phyloP scores from a whole-genome alignment of 192 early-diverging fungal genomes.

The Rhizoclosmatium sp. region DNA sequence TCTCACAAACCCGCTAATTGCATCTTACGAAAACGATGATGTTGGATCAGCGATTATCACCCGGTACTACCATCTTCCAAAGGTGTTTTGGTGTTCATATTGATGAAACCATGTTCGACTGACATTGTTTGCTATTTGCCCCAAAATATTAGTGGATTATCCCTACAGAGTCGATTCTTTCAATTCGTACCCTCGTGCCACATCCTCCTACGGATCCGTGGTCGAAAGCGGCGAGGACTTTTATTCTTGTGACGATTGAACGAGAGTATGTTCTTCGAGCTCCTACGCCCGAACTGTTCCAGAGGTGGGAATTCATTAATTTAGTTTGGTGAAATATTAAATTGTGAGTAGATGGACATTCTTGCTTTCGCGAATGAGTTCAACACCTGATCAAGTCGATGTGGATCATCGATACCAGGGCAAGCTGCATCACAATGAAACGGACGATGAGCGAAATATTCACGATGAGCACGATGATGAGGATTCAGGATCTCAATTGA shows the following conservation, averaged over 20 bases:
- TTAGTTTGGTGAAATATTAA: not conserved
- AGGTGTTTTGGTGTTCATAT: slow-evolving; percentile 34
- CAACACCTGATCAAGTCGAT: not conserved
- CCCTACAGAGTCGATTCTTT: slow-evolving; percentile 39
- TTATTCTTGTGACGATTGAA: slow-evolving; percentile 43
- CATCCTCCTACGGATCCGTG: slow-evolving; percentile 36
- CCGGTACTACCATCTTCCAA: slow-evolving; percentile 47
- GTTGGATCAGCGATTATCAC: slow-evolving; percentile 9
- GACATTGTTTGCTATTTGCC: not conserved
- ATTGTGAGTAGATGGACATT: slow-evolving; percentile 44
- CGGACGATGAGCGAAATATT: not conserved
- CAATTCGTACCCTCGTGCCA: slow-evolving; percentile 34
- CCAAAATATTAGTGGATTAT: slow-evolving; percentile 47
- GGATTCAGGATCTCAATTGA: not conserved
- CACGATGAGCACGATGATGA: slow-evolving; percentile 1
- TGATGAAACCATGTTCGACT: not conserved
- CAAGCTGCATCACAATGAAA: not conserved
- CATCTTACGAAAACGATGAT: slow-evolving; percentile 25
- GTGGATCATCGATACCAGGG: not conserved
- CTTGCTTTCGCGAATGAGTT: slow-evolving; percentile 41
- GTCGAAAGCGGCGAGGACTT: slow-evolving; percentile 42
- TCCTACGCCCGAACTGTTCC: slow-evolving; percentile 37
- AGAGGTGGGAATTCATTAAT: not conserved
- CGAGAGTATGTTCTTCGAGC: slow-evolving; percentile 52
- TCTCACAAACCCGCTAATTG: slow-evolving; percentile 45